phyloP scores from a whole-genome alignment of 108 stramenopile species.

The Cyclotella choctawhatcheeana region DNA sequence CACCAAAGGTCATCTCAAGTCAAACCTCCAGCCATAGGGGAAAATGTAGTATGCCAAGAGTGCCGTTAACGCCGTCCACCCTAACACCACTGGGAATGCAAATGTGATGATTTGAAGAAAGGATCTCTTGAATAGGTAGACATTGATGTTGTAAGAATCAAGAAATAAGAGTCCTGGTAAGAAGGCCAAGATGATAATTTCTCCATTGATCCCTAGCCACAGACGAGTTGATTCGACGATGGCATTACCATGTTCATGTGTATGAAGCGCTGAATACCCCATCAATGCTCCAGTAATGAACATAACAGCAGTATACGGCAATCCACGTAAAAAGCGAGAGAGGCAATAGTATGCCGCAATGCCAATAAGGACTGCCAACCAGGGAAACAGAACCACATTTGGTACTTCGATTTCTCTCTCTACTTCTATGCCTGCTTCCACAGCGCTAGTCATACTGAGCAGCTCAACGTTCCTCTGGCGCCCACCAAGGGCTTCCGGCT shows the following conservation, averaged over 20 bases:
- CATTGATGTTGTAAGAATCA: constrained; percentile 77
- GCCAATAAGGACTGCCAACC: constrained; percentile 37
- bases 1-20: constrained; percentile 55
- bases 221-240: constrained; percentile 46
- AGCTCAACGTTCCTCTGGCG: too few species aligned
- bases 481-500: neutral
- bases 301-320: constrained; percentile 85
- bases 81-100: constrained; percentile 83
- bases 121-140: constrained; percentile 59
- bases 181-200: constrained; percentile 84
- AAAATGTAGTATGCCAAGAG: constrained; percentile 43
- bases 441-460: too few species aligned
- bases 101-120: constrained; percentile 74
- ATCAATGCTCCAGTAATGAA: constrained; percentile 73
- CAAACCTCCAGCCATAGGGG: constrained; percentile 48
- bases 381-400: constrained; percentile 32
- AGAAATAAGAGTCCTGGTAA: constrained; percentile 90
- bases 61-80: constrained; percentile 41
- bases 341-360: constrained; percentile 26
- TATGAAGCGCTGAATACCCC: constrained; percentile 44
- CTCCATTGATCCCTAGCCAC: constrained; percentile 73
- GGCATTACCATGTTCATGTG: constrained; percentile 14
- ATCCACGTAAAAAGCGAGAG: constrained; percentile 30
- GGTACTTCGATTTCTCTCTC: constrained; percentile 13
- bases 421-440: neutral